phyloP scores from a whole-genome alignment of 805 yeast species.

The Metschnikowia peoriensis region DNA sequence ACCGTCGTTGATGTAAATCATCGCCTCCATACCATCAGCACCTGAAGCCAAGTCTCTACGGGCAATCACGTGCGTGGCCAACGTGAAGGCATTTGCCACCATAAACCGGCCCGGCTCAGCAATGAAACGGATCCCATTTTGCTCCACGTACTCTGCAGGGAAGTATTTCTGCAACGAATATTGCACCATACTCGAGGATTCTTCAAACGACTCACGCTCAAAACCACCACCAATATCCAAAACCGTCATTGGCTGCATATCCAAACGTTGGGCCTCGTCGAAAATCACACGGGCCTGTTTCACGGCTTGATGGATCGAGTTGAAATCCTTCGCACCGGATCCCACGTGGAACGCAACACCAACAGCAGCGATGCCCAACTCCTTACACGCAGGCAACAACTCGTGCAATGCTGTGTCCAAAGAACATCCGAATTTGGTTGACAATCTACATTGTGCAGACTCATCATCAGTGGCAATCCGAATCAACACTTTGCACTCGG shows the following conservation, averaged over 20 bases:
- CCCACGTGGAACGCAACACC: constrained; percentile 98
- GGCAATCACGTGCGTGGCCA: constrained; percentile 85
- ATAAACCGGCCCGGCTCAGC: constrained; percentile 95
- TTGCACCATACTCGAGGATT: constrained; percentile 57
- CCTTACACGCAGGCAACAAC: constrained; percentile 60
- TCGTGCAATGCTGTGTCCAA: constrained; percentile 47
- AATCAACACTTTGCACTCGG: constrained; percentile 66
- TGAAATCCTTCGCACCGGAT: constrained; percentile 79
- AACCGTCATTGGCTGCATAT: constrained; percentile 45
- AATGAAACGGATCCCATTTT: constrained; percentile 48
- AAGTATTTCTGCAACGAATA: constrained; percentile 56
- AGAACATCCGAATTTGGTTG: constrained; percentile 87
- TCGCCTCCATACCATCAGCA: constrained; percentile 41
- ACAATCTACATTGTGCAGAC: constrained; percentile 78
- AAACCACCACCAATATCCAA: constrained; percentile 97
- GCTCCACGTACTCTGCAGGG: constrained; percentile 38
- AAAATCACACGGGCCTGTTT: constrained; percentile 68
- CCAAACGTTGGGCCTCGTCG: constrained; percentile 48
- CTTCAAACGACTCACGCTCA: constrained; percentile 56
- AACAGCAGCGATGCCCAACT: constrained; percentile 58
- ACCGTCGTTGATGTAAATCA: constrained; percentile 92
- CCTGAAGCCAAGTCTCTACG: constrained; percentile 48
- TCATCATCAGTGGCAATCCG: constrained; percentile 90
- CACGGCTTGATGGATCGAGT: constrained; percentile 67
- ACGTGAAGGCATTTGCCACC: constrained; percentile 80